Evolutionary conservation across 2,329 filamentous ascomycete species (phyloP), one percentile per base, ranked within the genome.

Genomic region (Parascedosporium putredinis): DNA sequence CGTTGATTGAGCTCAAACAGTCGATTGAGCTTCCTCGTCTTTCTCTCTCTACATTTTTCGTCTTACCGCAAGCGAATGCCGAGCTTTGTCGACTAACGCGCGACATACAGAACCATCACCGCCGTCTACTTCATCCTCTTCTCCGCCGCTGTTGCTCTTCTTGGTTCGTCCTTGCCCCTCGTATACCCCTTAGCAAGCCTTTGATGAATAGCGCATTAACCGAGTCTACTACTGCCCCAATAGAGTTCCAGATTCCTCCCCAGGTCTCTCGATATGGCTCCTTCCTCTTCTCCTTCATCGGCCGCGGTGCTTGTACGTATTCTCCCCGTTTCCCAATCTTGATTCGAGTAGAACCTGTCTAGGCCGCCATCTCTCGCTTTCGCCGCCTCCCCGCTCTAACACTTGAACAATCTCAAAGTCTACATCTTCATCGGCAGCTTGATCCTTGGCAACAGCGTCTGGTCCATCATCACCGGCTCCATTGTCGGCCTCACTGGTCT

Each of bases 241-340:
- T 60, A 76, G 93, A 98, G 70, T 95, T 97, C 73, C 86, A 95
- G 69, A 91, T 96, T 59, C 91, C 93, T 47, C 88, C 90, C 52
- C 90, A 95, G 66, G 77, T 95, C 50, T 85, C 89, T 52, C 84
- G 88, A 70, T 95, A 97, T 73, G 91, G 89, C 50, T 95, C 88
- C 9, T 98, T 98, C 75, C 83, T 97, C 69, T 97, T 97, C 75
- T 95, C 88, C 51, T 97, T 98, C 76, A 72, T 97, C 58, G 93
- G 93, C 54, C 89, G 93, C 64, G 93, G 93, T 69, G 76, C 88
- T 65, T 97, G 90, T 95, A 81, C 71, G 88, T 82, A 14, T 33
- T 5, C 12, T 31, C 23, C 18, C 14, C 16, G 25, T 47, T 29
- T 49, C 34, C 9, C 14, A n/a, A n/a, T n/a, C n/a, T n/a, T n/a